Base-by-base conservation (phyloP, 148 eudicot genomes). In the Nyssa sinensis region DNA sequence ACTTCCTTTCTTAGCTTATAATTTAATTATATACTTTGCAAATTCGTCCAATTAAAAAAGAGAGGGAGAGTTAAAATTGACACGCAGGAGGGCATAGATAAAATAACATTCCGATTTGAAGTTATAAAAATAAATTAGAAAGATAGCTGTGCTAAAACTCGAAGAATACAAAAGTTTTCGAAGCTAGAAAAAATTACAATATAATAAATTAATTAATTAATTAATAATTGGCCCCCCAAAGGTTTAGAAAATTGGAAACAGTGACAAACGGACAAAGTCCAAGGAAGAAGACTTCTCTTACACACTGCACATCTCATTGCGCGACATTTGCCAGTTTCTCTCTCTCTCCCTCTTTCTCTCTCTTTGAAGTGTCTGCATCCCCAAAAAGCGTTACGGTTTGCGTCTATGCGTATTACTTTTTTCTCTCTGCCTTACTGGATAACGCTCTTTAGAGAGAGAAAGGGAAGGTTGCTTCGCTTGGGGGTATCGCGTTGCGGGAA, bases 231-330 rank as follows among this genome's bases (percentile, higher is more conserved):
- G 44, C 5, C 44, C 44, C 44, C 44, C 4, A 37, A 3, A 37
- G 44, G 44, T 37, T 37, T 37, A 3, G 44, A 37, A 60, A 25
- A 60, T 24, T 25, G 31, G 8, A 60, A 60, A 6, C 63, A 60
- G 63, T 30, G 31, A 27, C 63, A 60, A 60, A 9, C 30, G 25
- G 21, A 1, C 33, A 64, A 33, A 27, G 39, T 17, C 10, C 59
- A 55, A 31, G 7, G 25, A 31, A 64, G 67, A 32, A 33, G 67
- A 64, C 39, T 64, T 64, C 67, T 64, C 41, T 64, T 64, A 14
- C 41, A 21, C 39, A 32, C 39, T 64, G 67, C 67, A 64, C 31
- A 64, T 64, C 67, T 32, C n/a, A 17, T 64, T 64, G 23, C 0
- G 25, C 67, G 41, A 32, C 67, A 64, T 64, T 64, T 41, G 39